Evolutionary conservation across 352 stramenopile genomes (phyloP), one percentile per base, ranked within the genome.

Genomic region (Pythium scleroteichum): DNA sequence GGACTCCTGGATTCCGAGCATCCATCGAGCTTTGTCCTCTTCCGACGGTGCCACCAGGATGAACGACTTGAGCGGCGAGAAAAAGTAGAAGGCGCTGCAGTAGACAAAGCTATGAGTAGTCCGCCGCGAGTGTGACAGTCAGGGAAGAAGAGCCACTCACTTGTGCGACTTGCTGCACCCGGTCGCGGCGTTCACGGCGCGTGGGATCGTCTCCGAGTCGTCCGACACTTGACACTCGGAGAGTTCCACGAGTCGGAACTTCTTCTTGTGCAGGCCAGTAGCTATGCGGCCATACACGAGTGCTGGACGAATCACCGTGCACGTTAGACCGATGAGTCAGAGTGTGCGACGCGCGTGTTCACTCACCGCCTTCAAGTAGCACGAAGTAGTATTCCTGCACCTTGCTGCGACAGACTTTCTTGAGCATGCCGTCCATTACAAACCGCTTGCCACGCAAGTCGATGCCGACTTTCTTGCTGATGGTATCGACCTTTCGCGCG

Each of bases 341-440:
- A 46, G 16, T 51, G 35, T 23, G 16, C 42, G 27, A 48, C 14
- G 16, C 14, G 40, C 29, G 20, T n/a, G n/a, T 3, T 6, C 9
- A 76, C 80, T 65, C 69, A 95, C 86, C 82, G 63, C 93, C 77
- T 56, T 93, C 84, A 10, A 95, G 68, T 24, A 95, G 64, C 33
- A 92, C 85, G 33, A 95, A 86, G 63, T 93, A 91, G 63, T 94
- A 95, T 53, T 72, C 77, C 22, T 92, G 79, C 1, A 95, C 85
- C 44, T 91, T 89, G 60, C 81, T 88, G 27, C 86, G 82, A 51
- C 86, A 94, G 24, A 95, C 86, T 67, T 95, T 95, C n/a, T 79
- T 79, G 54, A 95, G 59, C 53, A 79, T 75, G 26, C 86, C 86
- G n/a, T 93, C 86, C 27, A 79, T 78, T 45, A 94, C 72, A 38